Percentiles rank a stretch among this genome's conserved stretches.
Evolutionary conservation across 257 asterid genomes (phyloP).

Genomic region (Solanum etuberosum): DNA sequence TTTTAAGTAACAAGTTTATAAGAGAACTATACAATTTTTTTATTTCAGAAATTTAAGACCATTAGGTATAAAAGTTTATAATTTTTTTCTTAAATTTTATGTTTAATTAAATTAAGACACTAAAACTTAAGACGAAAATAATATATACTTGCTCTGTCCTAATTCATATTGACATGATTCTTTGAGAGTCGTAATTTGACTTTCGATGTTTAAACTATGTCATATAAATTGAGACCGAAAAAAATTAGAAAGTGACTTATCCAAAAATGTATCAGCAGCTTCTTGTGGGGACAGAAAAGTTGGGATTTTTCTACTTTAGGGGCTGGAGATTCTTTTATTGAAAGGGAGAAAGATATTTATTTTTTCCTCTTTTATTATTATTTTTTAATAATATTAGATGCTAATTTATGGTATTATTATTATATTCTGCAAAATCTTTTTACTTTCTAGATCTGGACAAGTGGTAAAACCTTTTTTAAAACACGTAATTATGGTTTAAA

Average conservation of each 20-base stretch:
- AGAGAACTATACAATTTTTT: not conserved
- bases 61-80: too few relatives aligned
- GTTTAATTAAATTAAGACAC: too few relatives aligned
- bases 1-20: not conserved
- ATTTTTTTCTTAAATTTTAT: too few relatives aligned
- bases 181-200: too few relatives aligned
- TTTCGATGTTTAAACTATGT: too few relatives aligned
- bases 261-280: not conserved
- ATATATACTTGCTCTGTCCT: not conserved
- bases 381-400: not conserved
- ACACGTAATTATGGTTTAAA: not conserved
- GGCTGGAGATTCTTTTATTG: not conserved
- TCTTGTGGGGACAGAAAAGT: not conserved
- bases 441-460: not conserved
- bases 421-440: not conserved
- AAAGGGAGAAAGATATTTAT: not conserved
- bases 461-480: not conserved
- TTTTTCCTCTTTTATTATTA: not conserved
- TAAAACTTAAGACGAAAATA: not conserved
- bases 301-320: not conserved
- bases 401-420: not conserved
- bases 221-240: rapidly evolving
- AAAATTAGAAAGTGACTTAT: not conserved
- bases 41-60: too few relatives aligned
- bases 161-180: not conserved